phyloP scores from a whole-genome alignment of 768 basidiomycete genomes.

The Tremella yokohamensis region DNA sequence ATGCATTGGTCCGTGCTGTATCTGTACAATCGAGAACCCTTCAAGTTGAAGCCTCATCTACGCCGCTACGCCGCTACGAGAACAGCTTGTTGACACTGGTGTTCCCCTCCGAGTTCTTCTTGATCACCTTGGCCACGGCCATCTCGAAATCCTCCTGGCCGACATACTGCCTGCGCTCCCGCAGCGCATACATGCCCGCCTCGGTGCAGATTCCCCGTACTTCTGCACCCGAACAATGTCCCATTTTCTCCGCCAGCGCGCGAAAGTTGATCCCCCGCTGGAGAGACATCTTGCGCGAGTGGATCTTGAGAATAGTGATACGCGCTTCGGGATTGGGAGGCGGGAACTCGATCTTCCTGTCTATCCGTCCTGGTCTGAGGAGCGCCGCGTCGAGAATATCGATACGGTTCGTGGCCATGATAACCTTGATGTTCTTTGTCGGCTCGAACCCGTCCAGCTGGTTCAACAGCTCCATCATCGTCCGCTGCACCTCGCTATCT shows the following conservation, averaged over 20 bases:
- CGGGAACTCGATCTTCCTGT: slow-evolving; percentile 97
- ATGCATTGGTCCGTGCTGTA: no score
- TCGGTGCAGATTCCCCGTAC: slow-evolving; percentile 96
- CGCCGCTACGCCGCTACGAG: no score
- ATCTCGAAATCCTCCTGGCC: slow-evolving; percentile 99
- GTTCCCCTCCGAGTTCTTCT: slow-evolving; percentile 94
- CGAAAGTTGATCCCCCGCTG: slow-evolving; percentile 97
- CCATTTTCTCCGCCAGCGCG: slow-evolving; percentile 96
- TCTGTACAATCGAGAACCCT: slow-evolving; percentile 3
- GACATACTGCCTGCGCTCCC: slow-evolving; percentile 92
- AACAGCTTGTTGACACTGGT: slow-evolving; percentile 93
- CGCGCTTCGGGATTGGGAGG: slow-evolving; percentile 90
- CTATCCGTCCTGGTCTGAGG: slow-evolving; percentile 89
- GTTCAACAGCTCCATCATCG: slow-evolving; percentile 84
- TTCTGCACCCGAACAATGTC: slow-evolving; percentile 95
- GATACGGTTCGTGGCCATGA: slow-evolving; percentile 3
- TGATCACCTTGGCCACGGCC: slow-evolving; percentile 92
- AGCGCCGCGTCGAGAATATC: slow-evolving; percentile 90
- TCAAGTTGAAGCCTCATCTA: background rate
- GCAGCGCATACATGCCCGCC: slow-evolving; percentile 96
- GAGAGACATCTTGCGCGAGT: slow-evolving; percentile 97
- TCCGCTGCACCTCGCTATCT: slow-evolving; percentile 84
- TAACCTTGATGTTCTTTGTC: slow-evolving; percentile 70
- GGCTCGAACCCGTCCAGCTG: slow-evolving; percentile 84
- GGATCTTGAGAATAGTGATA: slow-evolving; percentile 93